A percentile compares a stretch with the other conserved stretches of the same genome.
Evolutionary conservation across 2,329 filamentous ascomycete genomes (phyloP).

Genomic region (Myriosclerotinia duriaeana): DNA sequence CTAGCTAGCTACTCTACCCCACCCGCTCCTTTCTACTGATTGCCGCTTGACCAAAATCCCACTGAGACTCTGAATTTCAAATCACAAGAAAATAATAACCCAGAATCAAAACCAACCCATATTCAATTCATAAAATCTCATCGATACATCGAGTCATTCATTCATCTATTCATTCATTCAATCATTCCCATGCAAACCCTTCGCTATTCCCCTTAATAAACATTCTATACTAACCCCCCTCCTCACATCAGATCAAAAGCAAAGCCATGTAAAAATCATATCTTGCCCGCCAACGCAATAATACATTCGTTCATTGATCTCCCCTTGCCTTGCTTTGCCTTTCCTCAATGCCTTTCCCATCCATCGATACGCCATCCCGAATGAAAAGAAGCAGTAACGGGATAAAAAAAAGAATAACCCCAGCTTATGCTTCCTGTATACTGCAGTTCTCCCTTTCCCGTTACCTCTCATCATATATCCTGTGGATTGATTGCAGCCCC

Average conservation of each 20-base stretch:
- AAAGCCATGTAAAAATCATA: neutral
- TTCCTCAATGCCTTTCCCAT: neutral
- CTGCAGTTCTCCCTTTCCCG: neutral
- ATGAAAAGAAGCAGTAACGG: neutral
- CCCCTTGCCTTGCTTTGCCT: neutral
- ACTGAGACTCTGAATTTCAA: no score
- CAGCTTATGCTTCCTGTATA: neutral
- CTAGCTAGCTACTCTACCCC: no score
- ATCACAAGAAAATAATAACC: no score
- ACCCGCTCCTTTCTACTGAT: no score
- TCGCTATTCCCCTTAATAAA: neutral
- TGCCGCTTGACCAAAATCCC: no score
- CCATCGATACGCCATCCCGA: constrained; percentile 1
- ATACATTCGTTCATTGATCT: neutral
- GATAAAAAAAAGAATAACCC: neutral
- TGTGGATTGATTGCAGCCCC: no score
- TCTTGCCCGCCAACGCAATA: neutral
- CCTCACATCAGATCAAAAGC: neutral
- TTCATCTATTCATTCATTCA: neutral
- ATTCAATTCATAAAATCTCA: neutral
- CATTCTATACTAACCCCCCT: constrained; percentile 4
- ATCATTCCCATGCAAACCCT: no score
- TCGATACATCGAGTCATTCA: neutral
- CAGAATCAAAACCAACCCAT: no score
- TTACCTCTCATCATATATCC: neutral